phyloP scores from a whole-genome alignment of 164 flowering plant species.

The Kingdonia uniflora region DNA sequence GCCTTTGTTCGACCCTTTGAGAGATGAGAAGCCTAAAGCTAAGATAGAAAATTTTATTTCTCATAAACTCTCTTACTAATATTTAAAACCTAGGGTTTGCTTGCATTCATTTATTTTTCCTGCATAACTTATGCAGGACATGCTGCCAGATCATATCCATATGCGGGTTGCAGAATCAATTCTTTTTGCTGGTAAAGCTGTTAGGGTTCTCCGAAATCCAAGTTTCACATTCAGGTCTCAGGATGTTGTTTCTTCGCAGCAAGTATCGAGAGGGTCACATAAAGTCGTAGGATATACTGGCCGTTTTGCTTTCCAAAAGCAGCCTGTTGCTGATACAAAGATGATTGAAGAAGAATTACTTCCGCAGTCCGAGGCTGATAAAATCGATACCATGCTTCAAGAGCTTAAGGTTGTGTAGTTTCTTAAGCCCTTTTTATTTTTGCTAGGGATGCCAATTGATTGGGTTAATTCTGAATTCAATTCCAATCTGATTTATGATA shows the following conservation, averaged over 20 bases:
- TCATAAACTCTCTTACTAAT: too few species aligned
- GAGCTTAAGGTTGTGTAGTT: constrained; percentile 55
- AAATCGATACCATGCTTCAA: constrained; percentile 77
- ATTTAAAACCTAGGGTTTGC: neutral
- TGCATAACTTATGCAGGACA: constrained; percentile 55
- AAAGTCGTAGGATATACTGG: constrained; percentile 40
- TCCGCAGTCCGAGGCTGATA: constrained; percentile 89
- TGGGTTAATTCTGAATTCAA: too few species aligned
- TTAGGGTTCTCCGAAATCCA: constrained; percentile 89
- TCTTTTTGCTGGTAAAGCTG: constrained; percentile 94
- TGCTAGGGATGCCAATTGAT: neutral
- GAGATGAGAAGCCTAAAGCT: too few species aligned
- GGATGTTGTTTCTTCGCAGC: constrained; percentile 35
- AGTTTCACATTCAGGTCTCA: constrained; percentile 51
- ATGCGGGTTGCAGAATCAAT: constrained; percentile 93
- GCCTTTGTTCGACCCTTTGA: too few species aligned
- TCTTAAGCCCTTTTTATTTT: neutral
- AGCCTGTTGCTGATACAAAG: constrained; percentile 24
- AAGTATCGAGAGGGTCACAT: constrained; percentile 33
- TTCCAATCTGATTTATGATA: too few species aligned
- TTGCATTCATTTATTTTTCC: neutral
- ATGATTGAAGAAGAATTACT: constrained; percentile 61
- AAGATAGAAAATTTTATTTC: too few species aligned
- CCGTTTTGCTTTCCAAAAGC: constrained; percentile 37
- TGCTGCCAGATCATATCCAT: constrained; percentile 90